Evolutionary conservation across 768 basidiomycete genomes (phyloP).

Genomic region (Leccinum fibrillosum): DNA sequence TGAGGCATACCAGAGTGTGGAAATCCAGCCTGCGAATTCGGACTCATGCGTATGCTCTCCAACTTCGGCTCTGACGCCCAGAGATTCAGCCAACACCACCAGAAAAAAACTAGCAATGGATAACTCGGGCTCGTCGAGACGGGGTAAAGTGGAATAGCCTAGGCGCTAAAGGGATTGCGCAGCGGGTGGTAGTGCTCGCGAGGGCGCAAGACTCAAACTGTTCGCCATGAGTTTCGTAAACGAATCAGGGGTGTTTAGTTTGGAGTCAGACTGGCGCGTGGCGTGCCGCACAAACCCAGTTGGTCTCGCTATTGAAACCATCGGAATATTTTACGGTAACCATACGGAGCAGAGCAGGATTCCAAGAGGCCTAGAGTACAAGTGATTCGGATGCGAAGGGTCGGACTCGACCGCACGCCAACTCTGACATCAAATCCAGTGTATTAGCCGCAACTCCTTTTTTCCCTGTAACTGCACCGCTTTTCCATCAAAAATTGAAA

Average conservation of each 20-base stretch:
- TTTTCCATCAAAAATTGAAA: no score
- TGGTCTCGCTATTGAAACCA: no score
- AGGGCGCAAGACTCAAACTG: background rate
- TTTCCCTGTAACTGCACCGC: no score
- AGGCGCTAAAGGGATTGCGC: background rate
- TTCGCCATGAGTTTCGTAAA: background rate
- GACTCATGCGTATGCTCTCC: slow-evolving; percentile 8
- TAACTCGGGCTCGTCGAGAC: background rate
- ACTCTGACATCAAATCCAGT: no score
- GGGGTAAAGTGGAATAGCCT: background rate
- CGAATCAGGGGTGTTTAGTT: background rate
- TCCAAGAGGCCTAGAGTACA: no score
- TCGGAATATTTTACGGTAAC: no score
- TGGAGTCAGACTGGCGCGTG: background rate
- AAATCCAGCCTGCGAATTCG: slow-evolving; percentile 3
- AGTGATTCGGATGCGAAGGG: no score
- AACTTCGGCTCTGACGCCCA: background rate
- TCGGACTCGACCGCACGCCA: no score
- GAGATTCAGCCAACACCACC: background rate
- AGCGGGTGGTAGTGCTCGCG: background rate
- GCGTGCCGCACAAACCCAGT: background rate
- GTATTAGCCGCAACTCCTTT: no score
- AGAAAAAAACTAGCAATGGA: background rate
- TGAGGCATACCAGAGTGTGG: slow-evolving; percentile 12
- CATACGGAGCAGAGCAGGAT: no score